These are phyloP conservation scores for Phialophora macrospora DNA, from an alignment of 2,329 filamentous ascomycete genomes.

Conservation along the genomic window DNA sequence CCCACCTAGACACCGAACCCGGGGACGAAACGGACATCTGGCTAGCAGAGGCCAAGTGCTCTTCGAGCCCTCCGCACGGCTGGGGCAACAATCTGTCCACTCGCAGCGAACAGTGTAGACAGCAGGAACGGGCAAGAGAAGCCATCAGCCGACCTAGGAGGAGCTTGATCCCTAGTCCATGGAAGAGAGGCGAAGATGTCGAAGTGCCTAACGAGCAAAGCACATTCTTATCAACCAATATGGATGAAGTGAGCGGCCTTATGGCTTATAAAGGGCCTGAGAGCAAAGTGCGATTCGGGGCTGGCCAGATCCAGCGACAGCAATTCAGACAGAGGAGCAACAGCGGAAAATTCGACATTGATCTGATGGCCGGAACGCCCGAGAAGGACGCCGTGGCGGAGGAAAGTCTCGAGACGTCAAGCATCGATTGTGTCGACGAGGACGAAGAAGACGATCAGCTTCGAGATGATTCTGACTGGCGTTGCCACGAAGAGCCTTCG, in stretches of 20 bases:
- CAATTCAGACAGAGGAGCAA: slow-evolving; percentile 25
- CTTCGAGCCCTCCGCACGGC: slow-evolving; percentile 42
- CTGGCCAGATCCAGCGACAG: slow-evolving; percentile 28
- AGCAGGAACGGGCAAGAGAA: slow-evolving; percentile 32
- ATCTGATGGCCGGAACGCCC: slow-evolving; percentile 34
- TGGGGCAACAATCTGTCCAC: slow-evolving; percentile 1
- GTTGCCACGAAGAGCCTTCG: neutral
- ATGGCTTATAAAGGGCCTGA: slow-evolving; percentile 32
- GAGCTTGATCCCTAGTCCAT: slow-evolving; percentile 43
- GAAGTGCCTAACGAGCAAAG: slow-evolving; percentile 34
- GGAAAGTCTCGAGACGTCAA: neutral
- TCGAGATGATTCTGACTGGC: neutral
- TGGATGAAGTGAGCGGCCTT: slow-evolving; percentile 34
- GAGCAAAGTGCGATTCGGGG: slow-evolving; percentile 29
- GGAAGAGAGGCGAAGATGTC: slow-evolving; percentile 42
- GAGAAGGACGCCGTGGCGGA: slow-evolving; percentile 18
- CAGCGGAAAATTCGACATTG: slow-evolving; percentile 35
- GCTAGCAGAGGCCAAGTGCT: slow-evolving; percentile 49
- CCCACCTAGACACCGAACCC: slow-evolving; percentile 24
- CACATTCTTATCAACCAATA: slow-evolving; percentile 28
- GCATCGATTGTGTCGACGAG: neutral
- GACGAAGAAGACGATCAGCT: neutral
- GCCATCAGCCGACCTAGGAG: slow-evolving; percentile 35
- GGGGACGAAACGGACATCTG: slow-evolving; percentile 54
- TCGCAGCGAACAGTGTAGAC: slow-evolving; percentile 14